phyloP scores from a whole-genome alignment of 1,284 basidiomycete species.

The Malassezia sympodialis region DNA sequence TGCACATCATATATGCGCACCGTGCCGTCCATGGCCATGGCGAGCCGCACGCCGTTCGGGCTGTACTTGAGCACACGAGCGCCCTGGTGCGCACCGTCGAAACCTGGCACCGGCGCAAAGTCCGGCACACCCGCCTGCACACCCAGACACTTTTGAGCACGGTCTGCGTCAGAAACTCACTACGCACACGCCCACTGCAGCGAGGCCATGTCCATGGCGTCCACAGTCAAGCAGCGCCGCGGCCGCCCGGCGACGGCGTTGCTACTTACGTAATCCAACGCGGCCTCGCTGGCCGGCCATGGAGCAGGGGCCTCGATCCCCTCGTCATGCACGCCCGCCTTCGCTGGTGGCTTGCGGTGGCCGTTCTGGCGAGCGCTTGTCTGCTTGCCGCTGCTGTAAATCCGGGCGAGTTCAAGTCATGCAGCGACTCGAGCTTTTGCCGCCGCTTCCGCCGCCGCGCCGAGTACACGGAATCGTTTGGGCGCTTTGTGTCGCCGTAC shows the following conservation, averaged over 20 bases:
- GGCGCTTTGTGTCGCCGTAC: slow-evolving; percentile 35
- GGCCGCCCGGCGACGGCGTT: neutral
- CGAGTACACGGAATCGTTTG: slow-evolving; percentile 26
- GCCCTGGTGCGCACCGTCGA: slow-evolving; percentile 57
- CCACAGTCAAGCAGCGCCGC: neutral
- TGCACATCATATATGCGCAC: slow-evolving; percentile 61
- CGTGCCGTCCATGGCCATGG: slow-evolving; percentile 68
- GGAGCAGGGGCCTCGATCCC: neutral
- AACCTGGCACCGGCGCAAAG: slow-evolving; percentile 61
- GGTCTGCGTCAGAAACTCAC: slow-evolving; percentile 55
- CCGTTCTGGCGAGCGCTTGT: neutral
- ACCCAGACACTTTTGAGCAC: slow-evolving; percentile 83
- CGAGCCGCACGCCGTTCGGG: slow-evolving; percentile 73
- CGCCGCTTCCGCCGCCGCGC: slow-evolving; percentile 39
- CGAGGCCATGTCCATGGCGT: slow-evolving; percentile 9
- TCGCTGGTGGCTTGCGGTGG: neutral
- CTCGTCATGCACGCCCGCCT: neutral
- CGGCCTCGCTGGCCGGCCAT: neutral
- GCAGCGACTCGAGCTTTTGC: slow-evolving; percentile 44
- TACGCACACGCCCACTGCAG: slow-evolving; percentile 20
- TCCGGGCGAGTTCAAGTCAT: slow-evolving; percentile 40
- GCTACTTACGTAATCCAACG: neutral
- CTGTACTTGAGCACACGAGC: slow-evolving; percentile 75
- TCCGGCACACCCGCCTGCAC: slow-evolving; percentile 71
- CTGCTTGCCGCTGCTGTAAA: slow-evolving; percentile 14